Evolutionary conservation across 73 alveolate species (phyloP).

Genomic region (Paraurostyla sp.): DNA sequence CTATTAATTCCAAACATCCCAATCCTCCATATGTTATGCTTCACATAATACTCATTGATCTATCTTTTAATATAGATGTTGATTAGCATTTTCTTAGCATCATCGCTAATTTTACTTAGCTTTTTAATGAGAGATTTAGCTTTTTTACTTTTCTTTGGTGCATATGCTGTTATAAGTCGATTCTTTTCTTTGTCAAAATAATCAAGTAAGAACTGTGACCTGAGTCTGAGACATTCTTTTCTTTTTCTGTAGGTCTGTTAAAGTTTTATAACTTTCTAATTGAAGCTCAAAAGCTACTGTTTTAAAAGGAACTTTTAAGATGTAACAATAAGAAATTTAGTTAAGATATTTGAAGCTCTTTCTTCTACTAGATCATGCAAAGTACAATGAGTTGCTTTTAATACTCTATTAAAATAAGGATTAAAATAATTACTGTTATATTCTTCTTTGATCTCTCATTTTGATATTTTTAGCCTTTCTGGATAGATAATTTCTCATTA

Average conservation of each 20-base stretch:
- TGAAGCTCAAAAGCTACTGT: not conserved
- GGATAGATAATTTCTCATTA: not conserved
- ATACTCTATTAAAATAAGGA: not conserved
- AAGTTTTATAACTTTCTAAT: not conserved
- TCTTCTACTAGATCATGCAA: not conserved
- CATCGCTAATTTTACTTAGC: not conserved
- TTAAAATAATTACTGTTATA: not conserved
- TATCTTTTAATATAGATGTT: not conserved
- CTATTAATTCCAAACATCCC: not conserved
- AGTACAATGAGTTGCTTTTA: not conserved
- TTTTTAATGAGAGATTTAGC: constrained; percentile 40
- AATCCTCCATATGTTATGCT: not conserved
- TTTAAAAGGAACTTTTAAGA: not conserved
- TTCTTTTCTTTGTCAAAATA: constrained; percentile 41
- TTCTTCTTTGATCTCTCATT: not conserved
- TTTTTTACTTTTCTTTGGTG: constrained; percentile 9
- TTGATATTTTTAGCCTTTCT: not conserved
- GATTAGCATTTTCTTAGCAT: not conserved
- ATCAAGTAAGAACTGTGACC: not conserved
- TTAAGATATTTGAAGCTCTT: not conserved
- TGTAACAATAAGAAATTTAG: not conserved
- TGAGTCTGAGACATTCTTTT: not conserved
- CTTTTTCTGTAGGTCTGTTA: not conserved
- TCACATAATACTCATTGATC: not conserved
- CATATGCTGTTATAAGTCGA: not conserved